Base-by-base conservation (phyloP, 768 basidiomycete genomes). In the Psilocybe sp. region DNA sequence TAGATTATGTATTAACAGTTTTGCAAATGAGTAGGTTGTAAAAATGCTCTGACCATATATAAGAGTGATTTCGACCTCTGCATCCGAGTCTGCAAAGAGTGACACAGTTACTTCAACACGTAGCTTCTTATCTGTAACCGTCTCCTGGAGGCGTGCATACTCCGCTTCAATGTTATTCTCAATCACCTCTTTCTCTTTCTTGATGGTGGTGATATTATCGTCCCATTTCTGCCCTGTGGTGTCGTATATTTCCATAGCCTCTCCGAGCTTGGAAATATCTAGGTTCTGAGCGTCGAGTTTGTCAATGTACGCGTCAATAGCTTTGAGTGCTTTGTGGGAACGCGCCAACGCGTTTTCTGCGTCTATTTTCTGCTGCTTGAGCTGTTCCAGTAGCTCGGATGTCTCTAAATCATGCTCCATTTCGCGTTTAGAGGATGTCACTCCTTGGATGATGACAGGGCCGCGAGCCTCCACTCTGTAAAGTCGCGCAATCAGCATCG, bases 391-490 rank as follows among this genome's bases (percentile, higher is more conserved):
- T 12, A 42, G 14, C 19, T 64, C 52, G 5, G 69, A 69, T 0
- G 66, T 60, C 10, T 38, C 55, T 1, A 50, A 50, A 3, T 45
- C 9, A 3, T 54, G 28, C 18, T 51, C 46, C 12, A 32, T 40
- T 11, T 60, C 48, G 32, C 46, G 45, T 0, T 20, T 32, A 7
- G 62, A 68, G 12, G 69, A 52, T 9, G 68, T 64, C 3, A 76
- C 74, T 44, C 74, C 73, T 40, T 75, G 73, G 41, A 76, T 75
- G 0, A 70, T 72, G 4, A 70, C 75, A 19, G 61, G 51, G 12
- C 75, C 73, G 32, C 64, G 57, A 4, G 71, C 73, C 57, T 75
- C 69, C 1, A 75, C 72, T 44, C 74, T 76, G 39, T 61, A 47
- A 14, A 18, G 11, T 16, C 19, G 18, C 16, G 13, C 23, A 28